Conservation (phyloP, 345 rosid species). For the Ceriops zippeliana region DNA sequence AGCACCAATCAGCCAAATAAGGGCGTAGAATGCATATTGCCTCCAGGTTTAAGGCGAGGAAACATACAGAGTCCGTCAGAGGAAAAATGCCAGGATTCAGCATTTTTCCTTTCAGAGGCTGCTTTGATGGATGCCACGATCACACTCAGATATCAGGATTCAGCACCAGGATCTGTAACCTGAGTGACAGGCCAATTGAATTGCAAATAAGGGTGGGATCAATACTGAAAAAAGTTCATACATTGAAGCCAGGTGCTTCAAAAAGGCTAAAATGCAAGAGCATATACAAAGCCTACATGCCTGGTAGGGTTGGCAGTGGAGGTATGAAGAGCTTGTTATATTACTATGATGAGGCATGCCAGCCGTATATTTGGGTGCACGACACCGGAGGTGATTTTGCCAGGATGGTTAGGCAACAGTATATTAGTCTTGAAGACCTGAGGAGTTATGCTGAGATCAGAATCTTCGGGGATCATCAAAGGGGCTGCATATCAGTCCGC, state of each 20-base stretch:
- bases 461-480: conserved; percentile 59
- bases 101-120: conserved; percentile 42
- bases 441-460: conserved; percentile 80
- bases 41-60: conserved; percentile 39
- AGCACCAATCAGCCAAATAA: too few species aligned
- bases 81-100: conserved; percentile 43
- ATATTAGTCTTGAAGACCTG: conserved; percentile 74
- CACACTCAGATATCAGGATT: conserved; percentile 47
- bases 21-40: conserved; percentile 16
- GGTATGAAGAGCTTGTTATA: conserved; percentile 61
- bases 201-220: conserved; percentile 82
- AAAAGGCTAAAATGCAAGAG: conserved; percentile 66
- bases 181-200: conserved; percentile 66
- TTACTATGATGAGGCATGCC: conserved; percentile 68
- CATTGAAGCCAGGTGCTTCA: conserved; percentile 74
- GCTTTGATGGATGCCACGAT: conserved; percentile 71
- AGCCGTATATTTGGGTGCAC: conserved; percentile 82
- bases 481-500: conserved; percentile 67
- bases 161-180: conserved; percentile 70
- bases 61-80: conserved; percentile 31
- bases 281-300: conserved; percentile 74
- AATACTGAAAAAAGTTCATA: conserved; percentile 69
- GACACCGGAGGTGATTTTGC: conserved; percentile 65
- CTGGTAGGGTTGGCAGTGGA: conserved; percentile 29
- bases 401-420: conserved; percentile 88